Conservation (phyloP, 169 alveolate genomes). For the Theileria luwenshuni region DNA sequence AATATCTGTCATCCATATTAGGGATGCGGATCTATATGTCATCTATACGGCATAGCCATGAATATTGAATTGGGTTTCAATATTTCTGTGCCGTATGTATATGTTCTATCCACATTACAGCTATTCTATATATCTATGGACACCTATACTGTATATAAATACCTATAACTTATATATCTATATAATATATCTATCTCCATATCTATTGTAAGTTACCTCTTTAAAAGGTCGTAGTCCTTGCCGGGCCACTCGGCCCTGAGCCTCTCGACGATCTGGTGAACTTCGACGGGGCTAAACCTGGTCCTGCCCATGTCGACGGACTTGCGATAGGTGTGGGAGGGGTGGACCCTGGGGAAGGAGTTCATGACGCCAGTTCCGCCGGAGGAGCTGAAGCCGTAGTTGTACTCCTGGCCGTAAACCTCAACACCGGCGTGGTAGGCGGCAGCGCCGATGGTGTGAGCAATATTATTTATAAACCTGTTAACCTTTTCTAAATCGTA, state of each 20-base stretch:
- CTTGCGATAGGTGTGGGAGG: conserved; percentile 65
- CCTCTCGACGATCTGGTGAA: conserved; percentile 39
- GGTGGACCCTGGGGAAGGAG: conserved; percentile 60
- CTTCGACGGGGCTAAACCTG: conserved; percentile 53
- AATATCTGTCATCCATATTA: too few relatives aligned
- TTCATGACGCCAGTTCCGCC: conserved; percentile 63
- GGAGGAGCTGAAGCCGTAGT: conserved; percentile 69
- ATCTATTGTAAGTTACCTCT: conserved; percentile 40
- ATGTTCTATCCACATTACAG: too few relatives aligned
- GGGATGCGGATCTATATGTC: too few relatives aligned
- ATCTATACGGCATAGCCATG: too few relatives aligned
- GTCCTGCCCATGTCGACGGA: conserved; percentile 60
- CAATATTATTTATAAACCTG: conserved; percentile 69
- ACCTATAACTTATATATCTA: not conserved
- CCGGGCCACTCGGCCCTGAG: conserved; percentile 60
- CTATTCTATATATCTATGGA: not conserved
- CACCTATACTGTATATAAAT: not conserved
- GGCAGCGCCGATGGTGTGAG: conserved; percentile 76
- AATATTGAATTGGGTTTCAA: too few relatives aligned
- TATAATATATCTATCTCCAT: too few relatives aligned
- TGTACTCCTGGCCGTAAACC: conserved; percentile 73
- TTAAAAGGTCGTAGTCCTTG: conserved; percentile 41
- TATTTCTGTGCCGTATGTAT: too few relatives aligned
- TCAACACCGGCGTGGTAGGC: conserved; percentile 82
- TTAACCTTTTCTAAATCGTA: conserved; percentile 74